phyloP scores from a whole-genome alignment of 2,329 filamentous ascomycete species.

The Colletotrichum sp. region DNA sequence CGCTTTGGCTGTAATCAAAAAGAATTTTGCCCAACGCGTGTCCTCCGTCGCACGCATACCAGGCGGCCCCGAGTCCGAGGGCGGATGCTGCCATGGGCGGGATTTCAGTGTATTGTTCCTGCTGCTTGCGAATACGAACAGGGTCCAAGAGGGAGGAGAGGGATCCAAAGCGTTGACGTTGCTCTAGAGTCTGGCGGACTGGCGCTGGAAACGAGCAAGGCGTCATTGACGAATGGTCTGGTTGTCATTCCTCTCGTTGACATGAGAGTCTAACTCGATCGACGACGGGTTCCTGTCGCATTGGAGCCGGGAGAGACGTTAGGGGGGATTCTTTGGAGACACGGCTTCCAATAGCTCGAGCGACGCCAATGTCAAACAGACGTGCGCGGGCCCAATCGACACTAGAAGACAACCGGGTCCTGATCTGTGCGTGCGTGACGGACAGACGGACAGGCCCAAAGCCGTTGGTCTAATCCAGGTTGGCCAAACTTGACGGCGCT shows the following conservation, averaged over 20 bases:
- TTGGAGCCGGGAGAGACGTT: neutral
- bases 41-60: neutral
- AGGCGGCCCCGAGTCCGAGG: neutral
- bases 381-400: constrained; percentile 5
- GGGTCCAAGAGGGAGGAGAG: neutral
- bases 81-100: neutral
- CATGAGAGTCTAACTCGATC: neutral
- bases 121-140: neutral
- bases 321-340: neutral
- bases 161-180: neutral
- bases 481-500: neutral
- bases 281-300: neutral
- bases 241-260: neutral
- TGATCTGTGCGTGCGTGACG: constrained; percentile 17
- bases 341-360: constrained; percentile 13
- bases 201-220: neutral
- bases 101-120: neutral
- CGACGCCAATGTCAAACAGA: constrained; percentile 10
- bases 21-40: neutral
- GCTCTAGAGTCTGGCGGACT: neutral
- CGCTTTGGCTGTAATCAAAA: neutral
- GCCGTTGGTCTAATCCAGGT: neutral
- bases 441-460: neutral
- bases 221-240: neutral
- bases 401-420: neutral